Evolutionary conservation across 352 stramenopile genomes (phyloP).

Genomic region (Aphanomyces astaci): DNA sequence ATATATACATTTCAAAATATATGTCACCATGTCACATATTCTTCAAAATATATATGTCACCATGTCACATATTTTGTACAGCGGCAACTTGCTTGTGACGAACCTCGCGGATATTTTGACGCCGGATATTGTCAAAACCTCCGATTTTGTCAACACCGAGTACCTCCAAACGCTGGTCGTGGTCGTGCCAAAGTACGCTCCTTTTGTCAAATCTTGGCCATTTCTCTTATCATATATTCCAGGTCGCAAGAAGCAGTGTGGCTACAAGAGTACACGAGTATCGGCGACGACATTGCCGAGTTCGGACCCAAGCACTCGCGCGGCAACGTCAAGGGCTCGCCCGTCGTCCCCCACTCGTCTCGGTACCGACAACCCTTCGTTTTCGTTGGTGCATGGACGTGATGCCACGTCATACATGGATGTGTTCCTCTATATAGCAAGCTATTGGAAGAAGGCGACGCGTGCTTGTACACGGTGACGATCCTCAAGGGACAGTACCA

Average conservation of each 20-base stretch:
- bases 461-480: constrained; percentile 91
- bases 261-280: constrained; percentile 79
- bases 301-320: constrained; percentile 87
- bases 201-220: neutral
- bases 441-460: constrained; percentile 89
- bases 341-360: constrained; percentile 90
- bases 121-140: constrained; percentile 79
- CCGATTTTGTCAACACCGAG: constrained; percentile 93
- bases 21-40: neutral
- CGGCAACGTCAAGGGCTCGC: constrained; percentile 88
- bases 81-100: constrained; percentile 89
- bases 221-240: neutral
- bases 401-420: too few relatives aligned
- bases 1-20: too few relatives aligned
- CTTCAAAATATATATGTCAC: too few relatives aligned
- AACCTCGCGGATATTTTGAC: constrained; percentile 94
- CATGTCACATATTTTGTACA: too few relatives aligned
- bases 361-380: constrained; percentile 24
- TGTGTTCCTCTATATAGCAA: constrained; percentile 36
- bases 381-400: neutral
- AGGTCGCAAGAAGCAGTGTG: constrained; percentile 84
- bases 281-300: constrained; percentile 84
- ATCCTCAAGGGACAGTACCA: constrained; percentile 94
- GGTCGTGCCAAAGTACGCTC: constrained; percentile 82
- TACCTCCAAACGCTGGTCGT: constrained; percentile 96